Evolutionary conservation across 1,284 basidiomycete species (phyloP).

Genomic region (Xerocomus minutiporus): DNA sequence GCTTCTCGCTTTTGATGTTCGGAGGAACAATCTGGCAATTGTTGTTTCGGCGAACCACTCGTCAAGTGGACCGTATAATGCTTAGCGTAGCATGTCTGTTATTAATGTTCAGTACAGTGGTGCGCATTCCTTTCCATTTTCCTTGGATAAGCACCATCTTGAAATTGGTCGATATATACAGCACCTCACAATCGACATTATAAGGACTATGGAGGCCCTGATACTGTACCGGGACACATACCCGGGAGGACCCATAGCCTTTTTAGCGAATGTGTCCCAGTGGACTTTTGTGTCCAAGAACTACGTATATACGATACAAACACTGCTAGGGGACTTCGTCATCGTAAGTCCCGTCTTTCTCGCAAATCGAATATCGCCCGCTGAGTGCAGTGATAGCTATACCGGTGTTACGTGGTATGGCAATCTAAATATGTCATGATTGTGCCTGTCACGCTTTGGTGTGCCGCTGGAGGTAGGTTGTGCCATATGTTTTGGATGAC

Average conservation of each 20-base stretch:
- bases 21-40: slow-evolving; percentile 1
- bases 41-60: not conserved
- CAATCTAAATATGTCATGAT: slow-evolving; percentile 4
- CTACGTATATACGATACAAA: slow-evolving; percentile 1
- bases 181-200: slow-evolving; percentile 3
- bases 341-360: not conserved
- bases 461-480: slow-evolving; percentile 1
- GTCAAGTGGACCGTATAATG: not conserved
- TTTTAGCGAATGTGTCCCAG: slow-evolving; percentile 1
- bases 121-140: not conserved
- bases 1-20: slow-evolving; percentile 3
- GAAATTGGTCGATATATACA: not conserved
- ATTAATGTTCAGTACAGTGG: not conserved
- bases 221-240: not conserved
- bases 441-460: slow-evolving; percentile 3
- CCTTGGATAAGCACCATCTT: no score
- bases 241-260: slow-evolving; percentile 1
- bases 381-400: not conserved
- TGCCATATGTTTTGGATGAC: not conserved
- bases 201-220: slow-evolving; percentile 3
- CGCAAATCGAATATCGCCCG: not conserved
- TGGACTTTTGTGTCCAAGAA: slow-evolving; percentile 9
- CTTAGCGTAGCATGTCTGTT: not conserved
- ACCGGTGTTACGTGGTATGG: slow-evolving; percentile 8
- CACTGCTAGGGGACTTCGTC: slow-evolving; percentile 2